A percentile compares a stretch with the other conserved stretches of the same genome.
Conservation (phyloP, 139 green algal genomes). For the Micractinium conductrix region DNA sequence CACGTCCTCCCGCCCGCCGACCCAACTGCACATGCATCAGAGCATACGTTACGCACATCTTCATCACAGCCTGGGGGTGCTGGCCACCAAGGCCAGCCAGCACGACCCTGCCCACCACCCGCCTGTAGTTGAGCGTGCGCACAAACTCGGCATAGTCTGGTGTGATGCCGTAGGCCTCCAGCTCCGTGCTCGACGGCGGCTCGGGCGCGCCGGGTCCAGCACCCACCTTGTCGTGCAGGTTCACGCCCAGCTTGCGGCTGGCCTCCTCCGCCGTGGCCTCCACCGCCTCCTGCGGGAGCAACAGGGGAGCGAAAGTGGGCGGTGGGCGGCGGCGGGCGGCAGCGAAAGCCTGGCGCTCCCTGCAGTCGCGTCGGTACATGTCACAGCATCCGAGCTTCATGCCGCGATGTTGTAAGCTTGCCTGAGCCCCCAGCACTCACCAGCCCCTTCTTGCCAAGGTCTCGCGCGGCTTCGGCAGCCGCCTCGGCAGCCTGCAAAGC, state of each 20-base stretch:
- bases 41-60: too few species aligned
- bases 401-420: neutral
- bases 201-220: neutral
- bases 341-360: too few species aligned
- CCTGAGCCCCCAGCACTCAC: neutral
- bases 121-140: conserved; percentile 62
- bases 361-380: neutral
- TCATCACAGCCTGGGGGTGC: too few species aligned
- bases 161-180: conserved; percentile 60
- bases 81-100: too few species aligned
- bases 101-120: too few species aligned
- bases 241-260: conserved; percentile 37
- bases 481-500: conserved; percentile 28
- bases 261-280: conserved; percentile 47
- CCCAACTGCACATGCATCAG: too few species aligned
- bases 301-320: neutral
- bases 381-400: neutral
- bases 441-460: conserved; percentile 37
- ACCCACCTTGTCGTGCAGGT: conserved; percentile 39
- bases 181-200: conserved; percentile 27
- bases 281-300: conserved; percentile 35
- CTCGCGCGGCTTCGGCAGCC: conserved; percentile 20
- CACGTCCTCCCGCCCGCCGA: too few species aligned
- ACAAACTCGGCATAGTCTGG: conserved; percentile 63
- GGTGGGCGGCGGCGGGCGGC: neutral